Evolutionary conservation across 495 filamentous ascomycete genomes (phyloP), one percentile per base, ranked within the genome.

Genomic region (Thozetella sp.): DNA sequence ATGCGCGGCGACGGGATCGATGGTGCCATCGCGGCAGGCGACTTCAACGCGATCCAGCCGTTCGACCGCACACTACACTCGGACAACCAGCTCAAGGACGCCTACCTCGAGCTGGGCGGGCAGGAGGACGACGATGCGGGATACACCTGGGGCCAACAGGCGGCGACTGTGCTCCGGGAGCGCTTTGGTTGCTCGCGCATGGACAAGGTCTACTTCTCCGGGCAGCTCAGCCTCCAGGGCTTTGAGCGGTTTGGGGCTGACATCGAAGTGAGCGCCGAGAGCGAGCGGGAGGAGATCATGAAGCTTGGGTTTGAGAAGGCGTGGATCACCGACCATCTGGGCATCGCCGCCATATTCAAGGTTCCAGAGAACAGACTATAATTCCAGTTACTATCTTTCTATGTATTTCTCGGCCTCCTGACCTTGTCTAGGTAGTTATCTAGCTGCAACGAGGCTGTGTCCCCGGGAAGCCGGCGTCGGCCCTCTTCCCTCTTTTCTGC

Each of bases 131-230:
- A 63, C 15, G 80, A 83, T 22, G 77, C 72, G 25, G 82, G 83
- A 6, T 78, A 72, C 60, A 86, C 83, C 4, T 88, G 85, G 83
- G 83, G 83, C 1, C 76, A 82, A 63, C 80, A 85, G 70, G 78
- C 72, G 17, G 50, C 65, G 25, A 69, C 64, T 1, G 53, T 3
- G 30, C 43, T 67, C 57, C 61, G 76, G 57, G 55, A 66, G 40
- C 57, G 55, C 48, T 84, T 72, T 67, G 80, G 80, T 9, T 74
- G 72, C 26, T 70, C 62, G 23, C 64, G 83, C 53, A 80, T 85
- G 78, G 84, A 86, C 56, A 85, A 84, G 70, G 67, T 86, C 34
- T 45, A 64, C 26, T 74, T 69, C 45, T 70, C 68, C 10, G 72
- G 69, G 11, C 45, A 48, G 9, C 2, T 83, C 6, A 57, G 59